These are phyloP conservation scores for Phytophthora pini DNA, from an alignment of 352 stramenopile genomes.

Conservation along the genomic window DNA sequence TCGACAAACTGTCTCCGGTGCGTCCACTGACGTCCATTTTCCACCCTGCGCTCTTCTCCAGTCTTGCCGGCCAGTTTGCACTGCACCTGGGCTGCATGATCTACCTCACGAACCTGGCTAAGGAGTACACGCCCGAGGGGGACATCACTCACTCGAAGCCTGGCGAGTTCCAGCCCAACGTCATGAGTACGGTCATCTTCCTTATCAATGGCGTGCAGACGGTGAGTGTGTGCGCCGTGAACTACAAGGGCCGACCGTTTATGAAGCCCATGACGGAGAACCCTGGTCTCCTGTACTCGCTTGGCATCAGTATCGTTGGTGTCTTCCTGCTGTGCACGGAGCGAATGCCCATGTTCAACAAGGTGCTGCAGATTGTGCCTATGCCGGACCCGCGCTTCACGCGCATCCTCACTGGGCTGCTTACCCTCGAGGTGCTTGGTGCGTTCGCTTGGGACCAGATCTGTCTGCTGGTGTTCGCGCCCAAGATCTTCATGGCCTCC, in stretches of 20 bases:
- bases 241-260: conserved; percentile 99
- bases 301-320: conserved; percentile 84
- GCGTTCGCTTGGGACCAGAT: conserved; percentile 89
- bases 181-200: conserved; percentile 99
- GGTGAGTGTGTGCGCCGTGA: conserved; percentile 99
- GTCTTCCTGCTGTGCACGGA: conserved; percentile 93
- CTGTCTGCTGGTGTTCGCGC: conserved; percentile 84
- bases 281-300: conserved; percentile 93
- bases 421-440: conserved; percentile 86
- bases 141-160: conserved; percentile 80
- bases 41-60: conserved; percentile 92
- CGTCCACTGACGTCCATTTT: conserved; percentile 97
- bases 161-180: conserved; percentile 97
- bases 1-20: conserved; percentile 93
- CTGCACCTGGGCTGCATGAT: conserved; percentile 96
- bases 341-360: conserved; percentile 93
- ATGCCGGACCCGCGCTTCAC: conserved; percentile 90
- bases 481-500: conserved; percentile 88
- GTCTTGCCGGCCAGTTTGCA: conserved; percentile 95
- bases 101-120: conserved; percentile 90
- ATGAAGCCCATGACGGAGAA: conserved; percentile 98
- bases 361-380: conserved; percentile 92
- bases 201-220: conserved; percentile 95
- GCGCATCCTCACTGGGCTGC: conserved; percentile 77
- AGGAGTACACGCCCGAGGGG: conserved; percentile 90